Base-by-base conservation (phyloP, 192 early-diverging fungal species). In the Backusella mclennaniae region DNA sequence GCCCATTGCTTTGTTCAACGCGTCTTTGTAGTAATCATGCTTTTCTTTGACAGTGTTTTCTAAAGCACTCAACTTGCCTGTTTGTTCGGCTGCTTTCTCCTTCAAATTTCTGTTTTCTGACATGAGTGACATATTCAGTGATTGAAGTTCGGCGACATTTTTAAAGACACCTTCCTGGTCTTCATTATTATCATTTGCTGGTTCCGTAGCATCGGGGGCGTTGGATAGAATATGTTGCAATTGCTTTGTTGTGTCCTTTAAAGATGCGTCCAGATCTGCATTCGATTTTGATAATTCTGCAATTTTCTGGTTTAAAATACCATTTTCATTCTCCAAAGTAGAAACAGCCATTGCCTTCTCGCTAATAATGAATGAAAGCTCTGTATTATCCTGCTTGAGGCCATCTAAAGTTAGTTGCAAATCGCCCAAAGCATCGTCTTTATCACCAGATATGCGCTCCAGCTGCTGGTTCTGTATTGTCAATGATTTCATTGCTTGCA, bases 401-500 rank as follows among this genome's bases (percentile, higher is more conserved):
- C 26, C 56, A 23, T 63, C 56, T 9, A 63, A 12, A 29, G 56
- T 29, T 63, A 11, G 56, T 11, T 63, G 21, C 1, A 63, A 26
- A 63, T 63, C 26, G 2, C 23, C 26, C 21, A 63, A 63, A 29
- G 56, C 56, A 63, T 63, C 56, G 8, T 63, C 56, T 8, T 63
- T 63, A 14, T 63, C 56, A 63, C 56, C 56, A 63, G 19, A 63
- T 29, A 29, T 23, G 29, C 56, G 56, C 9, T 63, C 56, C 56
- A 63, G 23, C 26, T 63, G 56, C 9, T 63, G 56, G 8, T 63
- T 63, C 26, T 63, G 56, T 63, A 63, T 29, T 12, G 56, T 63
- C 56, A 63, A 63, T 21, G 56, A 29, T 12, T 63, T 63, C 56
- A 63, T 63, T 63, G 56, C 56, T 63, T 63, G 56, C 12, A 63